A percentile compares a stretch with the other conserved stretches of the same genome.
Evolutionary conservation across 2,329 filamentous ascomycete species (phyloP).

Genomic region (Clonostachys rosea): DNA sequence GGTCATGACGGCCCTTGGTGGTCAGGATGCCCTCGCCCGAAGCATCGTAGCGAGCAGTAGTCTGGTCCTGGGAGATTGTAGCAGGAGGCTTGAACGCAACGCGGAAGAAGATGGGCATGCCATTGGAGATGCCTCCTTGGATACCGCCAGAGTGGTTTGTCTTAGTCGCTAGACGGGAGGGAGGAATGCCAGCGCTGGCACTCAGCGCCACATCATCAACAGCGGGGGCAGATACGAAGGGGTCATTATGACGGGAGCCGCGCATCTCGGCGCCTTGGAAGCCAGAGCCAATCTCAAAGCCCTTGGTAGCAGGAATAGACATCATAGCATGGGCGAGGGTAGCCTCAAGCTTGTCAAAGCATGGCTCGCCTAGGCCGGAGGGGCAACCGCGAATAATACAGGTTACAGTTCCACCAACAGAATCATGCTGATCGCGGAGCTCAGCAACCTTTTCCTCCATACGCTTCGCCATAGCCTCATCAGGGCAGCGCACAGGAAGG

Average conservation of each 20-base stretch:
- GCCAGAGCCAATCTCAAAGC: constrained; percentile 91
- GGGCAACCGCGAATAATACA: constrained; percentile 88
- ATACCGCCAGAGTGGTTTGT: constrained; percentile 96
- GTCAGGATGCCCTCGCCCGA: constrained; percentile 68
- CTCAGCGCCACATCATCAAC: constrained; percentile 35
- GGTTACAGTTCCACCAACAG: constrained; percentile 91
- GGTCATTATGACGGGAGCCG: constrained; percentile 88
- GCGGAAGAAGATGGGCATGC: constrained; percentile 89
- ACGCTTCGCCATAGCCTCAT: constrained; percentile 54
- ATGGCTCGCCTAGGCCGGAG: constrained; percentile 83
- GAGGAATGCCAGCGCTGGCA: constrained; percentile 35
- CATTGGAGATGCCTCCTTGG: constrained; percentile 93
- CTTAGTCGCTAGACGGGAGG: constrained; percentile 71
- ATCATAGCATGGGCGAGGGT: constrained; percentile 90
- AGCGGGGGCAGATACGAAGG: constrained; percentile 35
- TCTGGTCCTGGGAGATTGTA: constrained; percentile 86
- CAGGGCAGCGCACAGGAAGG: constrained; percentile 83
- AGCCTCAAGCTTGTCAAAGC: constrained; percentile 94
- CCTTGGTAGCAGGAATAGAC: constrained; percentile 90
- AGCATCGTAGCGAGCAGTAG: constrained; percentile 75
- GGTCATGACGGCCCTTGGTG: constrained; percentile 92
- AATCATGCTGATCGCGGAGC: constrained; percentile 75
- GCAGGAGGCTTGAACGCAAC: constrained; percentile 93
- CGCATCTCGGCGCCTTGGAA: constrained; percentile 83
- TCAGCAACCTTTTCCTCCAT: constrained; percentile 80